Evolutionary conservation across 768 basidiomycete species (phyloP).

Genomic region (Austroboletus festivus): DNA sequence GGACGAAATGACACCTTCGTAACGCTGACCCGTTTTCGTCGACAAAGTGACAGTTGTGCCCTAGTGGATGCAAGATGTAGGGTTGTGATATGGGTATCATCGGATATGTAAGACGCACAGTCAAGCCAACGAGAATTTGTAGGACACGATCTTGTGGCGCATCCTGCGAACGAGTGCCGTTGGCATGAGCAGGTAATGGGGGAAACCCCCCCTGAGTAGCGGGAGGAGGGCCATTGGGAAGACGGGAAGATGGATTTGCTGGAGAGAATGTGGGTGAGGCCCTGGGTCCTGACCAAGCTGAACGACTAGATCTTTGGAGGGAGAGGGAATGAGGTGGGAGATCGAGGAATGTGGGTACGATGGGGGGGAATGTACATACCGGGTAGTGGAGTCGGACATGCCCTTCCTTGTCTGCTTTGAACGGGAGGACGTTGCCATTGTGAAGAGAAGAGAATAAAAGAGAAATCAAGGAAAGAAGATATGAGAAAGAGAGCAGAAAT

Average conservation of each 20-base stretch:
- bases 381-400: slow-evolving; percentile 47
- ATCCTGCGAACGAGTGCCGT: slow-evolving; percentile 47
- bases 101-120: slow-evolving; percentile 45
- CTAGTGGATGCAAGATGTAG: slow-evolving; percentile 36
- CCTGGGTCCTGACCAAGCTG: slow-evolving; percentile 67
- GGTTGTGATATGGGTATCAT: slow-evolving; percentile 10
- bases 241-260: slow-evolving; percentile 37
- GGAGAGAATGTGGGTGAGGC: slow-evolving; percentile 72
- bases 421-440: slow-evolving; percentile 65
- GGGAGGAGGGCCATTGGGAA: slow-evolving; percentile 39
- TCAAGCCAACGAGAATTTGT: slow-evolving; percentile 65
- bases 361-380: slow-evolving; percentile 42
- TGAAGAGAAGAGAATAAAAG: slow-evolving; percentile 18
- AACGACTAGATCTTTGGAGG: slow-evolving; percentile 34
- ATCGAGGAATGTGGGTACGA: slow-evolving; percentile 12
- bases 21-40: slow-evolving; percentile 68
- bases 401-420: slow-evolving; percentile 64
- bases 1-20: slow-evolving; percentile 67
- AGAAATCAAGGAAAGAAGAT: slow-evolving; percentile 31
- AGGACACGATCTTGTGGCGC: slow-evolving; percentile 56
- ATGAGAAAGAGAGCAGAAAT: slow-evolving; percentile 25
- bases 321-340: slow-evolving; percentile 8
- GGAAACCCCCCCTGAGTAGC: slow-evolving; percentile 39
- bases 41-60: slow-evolving; percentile 77
- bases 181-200: slow-evolving; percentile 43